Conservation (phyloP, 2,329 filamentous ascomycete genomes). For the Apiospora rasikravindrae region DNA sequence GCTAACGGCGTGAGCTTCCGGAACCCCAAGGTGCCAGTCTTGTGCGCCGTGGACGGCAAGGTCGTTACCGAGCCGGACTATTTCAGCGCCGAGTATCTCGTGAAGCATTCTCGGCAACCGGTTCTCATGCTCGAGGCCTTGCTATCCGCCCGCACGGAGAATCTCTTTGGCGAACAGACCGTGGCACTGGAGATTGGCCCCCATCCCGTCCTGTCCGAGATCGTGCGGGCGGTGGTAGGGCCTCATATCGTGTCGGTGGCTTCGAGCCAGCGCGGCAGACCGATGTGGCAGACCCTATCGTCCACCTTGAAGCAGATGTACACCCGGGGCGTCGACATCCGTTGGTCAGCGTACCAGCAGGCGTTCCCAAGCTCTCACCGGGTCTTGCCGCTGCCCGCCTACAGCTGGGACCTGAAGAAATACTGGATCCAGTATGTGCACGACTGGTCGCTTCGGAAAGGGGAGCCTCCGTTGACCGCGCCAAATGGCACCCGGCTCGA, state of each 20-base stretch:
- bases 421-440: conserved; percentile 71
- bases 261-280: conserved; percentile 51
- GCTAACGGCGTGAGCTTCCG: conserved; percentile 45
- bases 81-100: conserved; percentile 64
- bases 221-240: too few relatives aligned
- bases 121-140: conserved; percentile 66
- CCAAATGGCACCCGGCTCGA: too few relatives aligned
- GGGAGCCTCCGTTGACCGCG: too few relatives aligned
- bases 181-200: conserved; percentile 72
- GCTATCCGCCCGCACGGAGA: conserved; percentile 50
- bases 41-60: conserved; percentile 40
- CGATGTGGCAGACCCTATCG: conserved; percentile 28
- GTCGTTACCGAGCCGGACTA: conserved; percentile 62
- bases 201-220: conserved; percentile 65
- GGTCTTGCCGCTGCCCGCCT: conserved; percentile 69
- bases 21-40: conserved; percentile 54
- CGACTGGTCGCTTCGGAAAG: conserved; percentile 74
- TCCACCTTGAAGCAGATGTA: too few relatives aligned
- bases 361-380: conserved; percentile 45
- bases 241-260: too few relatives aligned
- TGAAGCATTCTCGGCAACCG: conserved; percentile 70
- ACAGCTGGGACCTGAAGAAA: conserved; percentile 74
- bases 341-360: conserved; percentile 74
- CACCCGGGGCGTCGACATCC: conserved; percentile 64
- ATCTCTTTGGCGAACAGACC: conserved; percentile 59